A percentile compares a stretch with the other conserved stretches of the same genome.
Evolutionary conservation across 352 stramenopile genomes (phyloP).

Genomic region (Phytophthora palmivora): DNA sequence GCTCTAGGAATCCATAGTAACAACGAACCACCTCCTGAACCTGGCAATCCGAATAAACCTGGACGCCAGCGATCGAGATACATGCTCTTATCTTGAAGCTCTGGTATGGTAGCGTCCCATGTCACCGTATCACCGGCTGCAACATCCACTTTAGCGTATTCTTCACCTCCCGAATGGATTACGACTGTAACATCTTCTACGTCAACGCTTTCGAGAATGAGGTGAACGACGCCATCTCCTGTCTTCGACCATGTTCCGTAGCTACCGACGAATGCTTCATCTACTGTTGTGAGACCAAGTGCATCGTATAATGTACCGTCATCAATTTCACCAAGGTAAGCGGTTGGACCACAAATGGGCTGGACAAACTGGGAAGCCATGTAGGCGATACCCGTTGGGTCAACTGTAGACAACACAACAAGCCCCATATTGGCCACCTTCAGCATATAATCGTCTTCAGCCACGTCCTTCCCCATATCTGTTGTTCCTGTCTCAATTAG

Average conservation of each 20-base stretch:
- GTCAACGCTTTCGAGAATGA: slow-evolving; percentile 27
- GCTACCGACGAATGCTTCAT: slow-evolving; percentile 34
- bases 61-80: slow-evolving; percentile 28
- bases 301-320: too few species aligned
- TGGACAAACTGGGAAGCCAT: slow-evolving; percentile 45
- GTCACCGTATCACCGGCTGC: slow-evolving; percentile 8
- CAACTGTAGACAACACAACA: slow-evolving; percentile 34
- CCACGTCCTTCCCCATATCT: slow-evolving; percentile 17
- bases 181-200: slow-evolving; percentile 22
- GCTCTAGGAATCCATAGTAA: slow-evolving; percentile 16
- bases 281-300: too few species aligned
- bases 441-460: slow-evolving; percentile 33
- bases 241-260: slow-evolving; percentile 32
- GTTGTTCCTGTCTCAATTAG: slow-evolving; percentile 21
- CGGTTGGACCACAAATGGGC: slow-evolving; percentile 32
- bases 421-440: slow-evolving; percentile 42
- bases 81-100: slow-evolving; percentile 24
- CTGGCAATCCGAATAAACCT: slow-evolving; percentile 3
- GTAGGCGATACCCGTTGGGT: slow-evolving; percentile 40
- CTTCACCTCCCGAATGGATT: slow-evolving; percentile 19
- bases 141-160: slow-evolving; percentile 10
- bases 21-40: slow-evolving; percentile 22
- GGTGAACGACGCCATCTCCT: slow-evolving; percentile 32
- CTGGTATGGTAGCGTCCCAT: slow-evolving; percentile 12
- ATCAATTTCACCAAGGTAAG: slow-evolving; percentile 29